These are phyloP conservation scores for Arachis hypogaea DNA, from an alignment of 306 rosid genomes.

Conservation along the genomic window DNA sequence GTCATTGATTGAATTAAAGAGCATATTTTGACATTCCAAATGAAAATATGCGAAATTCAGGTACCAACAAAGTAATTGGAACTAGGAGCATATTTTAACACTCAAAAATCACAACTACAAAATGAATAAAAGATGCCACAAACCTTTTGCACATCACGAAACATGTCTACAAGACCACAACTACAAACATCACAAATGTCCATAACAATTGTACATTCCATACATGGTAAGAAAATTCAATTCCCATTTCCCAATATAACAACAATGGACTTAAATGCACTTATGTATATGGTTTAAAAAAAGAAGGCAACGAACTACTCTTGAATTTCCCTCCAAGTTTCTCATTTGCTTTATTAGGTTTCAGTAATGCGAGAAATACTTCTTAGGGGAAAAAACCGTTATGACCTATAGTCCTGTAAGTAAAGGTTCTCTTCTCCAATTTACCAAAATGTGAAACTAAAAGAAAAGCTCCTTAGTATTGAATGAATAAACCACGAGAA, in stretches of 20 bases:
- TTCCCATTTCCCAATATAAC: slow-evolving; percentile 8
- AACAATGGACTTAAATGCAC: not conserved
- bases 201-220: slow-evolving; percentile 31
- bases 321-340: slow-evolving; percentile 21
- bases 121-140: not conserved
- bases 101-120: not conserved
- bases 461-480: not conserved
- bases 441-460: not conserved
- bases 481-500: not conserved
- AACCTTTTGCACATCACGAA: slow-evolving; percentile 14
- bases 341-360: not conserved
- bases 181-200: not conserved
- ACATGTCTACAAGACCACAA: not conserved
- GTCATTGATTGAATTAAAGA: not conserved
- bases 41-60: too few relatives aligned
- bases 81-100: slow-evolving; percentile 31
- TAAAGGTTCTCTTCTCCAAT: not conserved
- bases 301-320: slow-evolving; percentile 12
- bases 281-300: not conserved
- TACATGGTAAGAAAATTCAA: slow-evolving; percentile 13
- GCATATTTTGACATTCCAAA: slow-evolving; percentile 24
- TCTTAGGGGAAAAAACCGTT: not conserved
- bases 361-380: slow-evolving; percentile 5
- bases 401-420: not conserved
- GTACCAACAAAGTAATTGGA: not conserved